Base-by-base conservation (phyloP, 768 basidiomycete species). In the Phaffia tasmanica region DNA sequence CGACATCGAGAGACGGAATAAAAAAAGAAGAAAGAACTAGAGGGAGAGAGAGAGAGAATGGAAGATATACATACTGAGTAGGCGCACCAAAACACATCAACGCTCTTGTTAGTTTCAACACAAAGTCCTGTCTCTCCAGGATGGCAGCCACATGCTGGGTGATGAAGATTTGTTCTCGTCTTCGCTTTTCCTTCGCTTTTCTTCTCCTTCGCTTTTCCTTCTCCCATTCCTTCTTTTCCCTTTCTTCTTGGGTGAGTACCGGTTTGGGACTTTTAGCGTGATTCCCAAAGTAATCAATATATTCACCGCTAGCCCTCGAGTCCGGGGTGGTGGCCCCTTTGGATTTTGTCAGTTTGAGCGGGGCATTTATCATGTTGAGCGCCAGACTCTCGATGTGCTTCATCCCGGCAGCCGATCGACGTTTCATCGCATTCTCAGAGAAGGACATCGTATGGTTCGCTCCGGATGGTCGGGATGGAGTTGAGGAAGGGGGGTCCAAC, bases 101-200 rank as follows among this genome's bases (percentile, higher is more conserved):
- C 21, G 88, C 85, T 68, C 85, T 83, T 19, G 90, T 89, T 30
- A 95, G 82, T 73, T 84, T 89, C 74, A 91, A 81, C 46, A 95
- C 77, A 77, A 94, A 97, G 64, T 84, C 83, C 70, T 93, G 90
- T 64, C 93, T 82, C 68, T 86, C 82, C 54, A 86, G 77, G 74
- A 91, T 84, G 18, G 86, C 85, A 1, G 88, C 88, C 32, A 90
- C 85, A 70, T 91, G 88, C 62, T 84, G 84, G 27, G 87, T 88
- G 68, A 88, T 88, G 74, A 83, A 89, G 65, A 89, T 81, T 75
- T 89, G 85, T 5, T 85, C 84, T 75, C 85, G 85, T 78, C 82
- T 84, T 73, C 85, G 79, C 74, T 85, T 84, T 63, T 79, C 75
- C 72, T 78, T 80, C 25, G 57, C 57, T 67, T 57, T 78, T 67